Percentiles rank a stretch among this genome's conserved stretches.
These are phyloP conservation scores for Blastobotrys buckinghamii DNA, from an alignment of 1,139 yeast genomes.

Conservation along the genomic window DNA sequence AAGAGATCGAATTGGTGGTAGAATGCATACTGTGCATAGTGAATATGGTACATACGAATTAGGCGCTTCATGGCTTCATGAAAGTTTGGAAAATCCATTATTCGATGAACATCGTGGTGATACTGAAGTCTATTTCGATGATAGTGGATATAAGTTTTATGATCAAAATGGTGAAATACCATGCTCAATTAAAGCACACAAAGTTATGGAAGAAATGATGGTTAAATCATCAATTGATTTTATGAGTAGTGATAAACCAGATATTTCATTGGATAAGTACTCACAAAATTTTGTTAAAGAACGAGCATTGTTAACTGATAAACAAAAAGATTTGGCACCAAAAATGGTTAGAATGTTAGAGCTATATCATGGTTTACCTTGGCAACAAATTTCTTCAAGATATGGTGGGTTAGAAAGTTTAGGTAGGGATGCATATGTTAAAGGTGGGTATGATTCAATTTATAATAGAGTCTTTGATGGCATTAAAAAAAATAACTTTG, in stretches of 20 bases:
- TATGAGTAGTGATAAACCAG: slow-evolving; percentile 44
- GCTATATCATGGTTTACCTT: slow-evolving; percentile 72
- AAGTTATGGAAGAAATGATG: slow-evolving; percentile 51
- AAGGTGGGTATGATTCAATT: slow-evolving; percentile 44
- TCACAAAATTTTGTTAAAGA: slow-evolving; percentile 43
- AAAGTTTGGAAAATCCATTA: slow-evolving; percentile 59
- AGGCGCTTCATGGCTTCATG: slow-evolving; percentile 82
- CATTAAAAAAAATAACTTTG: slow-evolving; percentile 14
- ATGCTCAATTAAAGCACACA: slow-evolving; percentile 34
- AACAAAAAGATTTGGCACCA: slow-evolving; percentile 47
- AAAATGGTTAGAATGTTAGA: slow-evolving; percentile 55
- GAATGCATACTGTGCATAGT: slow-evolving; percentile 9
- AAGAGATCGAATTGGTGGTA: slow-evolving; percentile 53
- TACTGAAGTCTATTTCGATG: slow-evolving; percentile 44
- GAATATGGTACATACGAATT: slow-evolving; percentile 6
- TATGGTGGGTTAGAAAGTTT: slow-evolving; percentile 59
- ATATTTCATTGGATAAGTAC: slow-evolving; percentile 46
- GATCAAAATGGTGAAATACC: slow-evolving; percentile 31
- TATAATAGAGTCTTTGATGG: slow-evolving; percentile 15
- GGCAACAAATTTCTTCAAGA: slow-evolving; percentile 62
- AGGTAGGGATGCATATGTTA: slow-evolving; percentile 68
- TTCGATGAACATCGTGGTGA: slow-evolving; percentile 37
- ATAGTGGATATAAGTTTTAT: slow-evolving; percentile 34
- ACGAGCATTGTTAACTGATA: slow-evolving; percentile 43
- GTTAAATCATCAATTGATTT: slow-evolving; percentile 52